Conservation (phyloP, 2,329 filamentous ascomycete species). For the Neopestalotiopsis sp. region DNA sequence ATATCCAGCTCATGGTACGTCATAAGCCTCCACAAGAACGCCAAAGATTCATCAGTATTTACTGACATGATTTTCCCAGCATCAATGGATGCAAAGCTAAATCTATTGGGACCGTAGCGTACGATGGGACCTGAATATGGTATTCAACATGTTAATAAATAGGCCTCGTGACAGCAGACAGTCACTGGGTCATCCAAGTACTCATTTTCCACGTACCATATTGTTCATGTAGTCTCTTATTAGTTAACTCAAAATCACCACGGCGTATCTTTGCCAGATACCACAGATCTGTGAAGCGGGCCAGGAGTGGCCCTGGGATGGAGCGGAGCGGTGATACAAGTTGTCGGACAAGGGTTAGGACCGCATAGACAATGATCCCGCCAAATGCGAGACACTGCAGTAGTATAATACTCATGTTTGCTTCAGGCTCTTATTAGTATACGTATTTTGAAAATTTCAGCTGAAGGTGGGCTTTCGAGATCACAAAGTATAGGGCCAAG, state of each 20-base stretch:
- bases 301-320: constrained; percentile 44
- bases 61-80: constrained; percentile 42
- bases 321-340: constrained; percentile 9
- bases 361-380: not conserved
- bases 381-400: not conserved
- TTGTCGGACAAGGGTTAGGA: not conserved
- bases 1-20: no score
- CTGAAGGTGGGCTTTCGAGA: not conserved
- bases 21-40: no score
- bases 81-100: constrained; percentile 46
- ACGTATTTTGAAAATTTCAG: not conserved
- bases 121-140: constrained; percentile 40
- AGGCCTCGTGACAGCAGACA: no score
- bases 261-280: constrained; percentile 33
- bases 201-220: constrained; percentile 27
- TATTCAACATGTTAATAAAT: not conserved
- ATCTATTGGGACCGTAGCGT: constrained; percentile 52
- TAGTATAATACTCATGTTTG: not conserved
- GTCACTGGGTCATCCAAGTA: not conserved
- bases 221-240: constrained; percentile 34
- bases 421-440: not conserved
- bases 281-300: constrained; percentile 45
- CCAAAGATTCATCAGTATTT: no score
- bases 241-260: constrained; percentile 34
- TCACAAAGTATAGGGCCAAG: not conserved